Base-by-base conservation (phyloP, 176 grass and related monocot genomes). In the Areca catechu region DNA sequence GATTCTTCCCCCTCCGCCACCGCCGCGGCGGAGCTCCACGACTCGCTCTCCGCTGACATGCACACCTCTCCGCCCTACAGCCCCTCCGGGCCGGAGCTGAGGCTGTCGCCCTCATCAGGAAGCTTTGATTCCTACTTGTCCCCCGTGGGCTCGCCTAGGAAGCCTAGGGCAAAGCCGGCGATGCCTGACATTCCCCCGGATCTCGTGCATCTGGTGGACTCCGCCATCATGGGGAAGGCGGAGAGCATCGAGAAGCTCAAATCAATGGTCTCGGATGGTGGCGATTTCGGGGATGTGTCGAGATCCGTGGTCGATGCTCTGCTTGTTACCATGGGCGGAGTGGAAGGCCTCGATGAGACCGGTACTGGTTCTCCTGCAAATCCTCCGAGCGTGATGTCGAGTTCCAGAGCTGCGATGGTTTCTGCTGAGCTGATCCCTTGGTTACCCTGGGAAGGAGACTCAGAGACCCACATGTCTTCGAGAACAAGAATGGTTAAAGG, bases 241-340 rank as follows among this genome's bases (percentile, higher is more conserved):
- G 91, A 65, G 7, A 65, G 65, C 54, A 17, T 79, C 59, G 71
- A 75, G 62, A 68, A 62, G 30, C 78, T 91, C 54, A 55, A 24
- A 50, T 68, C 57, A 19, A 60, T 97, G 77, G 77, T 74, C 18
- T 80, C 80, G 2, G 48, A 7, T 4, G 66, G 48, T 16, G 66
- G 72, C 20, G 79, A 75, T 24, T 70, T 69, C 56, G 83, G 72
- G 19, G 79, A 76, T 59, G 56, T 85, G 47, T 75, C 83, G 19
- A 74, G 82, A 73, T 66, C 78, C 10, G 72, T 91, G 19, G 83
- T 97, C 14, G 86, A 97, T 15, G 83, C 82, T 61, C 80, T 90
- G 64, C 83, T 91, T 5, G 60, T 57, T 17, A 82, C 83, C 52
- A 91, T 97, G 83, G 83, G 86, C 25, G 80, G 83, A 43, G 73